Evolutionary conservation across 495 filamentous ascomycete species (phyloP).

Genomic region (Terfezia boudieri): DNA sequence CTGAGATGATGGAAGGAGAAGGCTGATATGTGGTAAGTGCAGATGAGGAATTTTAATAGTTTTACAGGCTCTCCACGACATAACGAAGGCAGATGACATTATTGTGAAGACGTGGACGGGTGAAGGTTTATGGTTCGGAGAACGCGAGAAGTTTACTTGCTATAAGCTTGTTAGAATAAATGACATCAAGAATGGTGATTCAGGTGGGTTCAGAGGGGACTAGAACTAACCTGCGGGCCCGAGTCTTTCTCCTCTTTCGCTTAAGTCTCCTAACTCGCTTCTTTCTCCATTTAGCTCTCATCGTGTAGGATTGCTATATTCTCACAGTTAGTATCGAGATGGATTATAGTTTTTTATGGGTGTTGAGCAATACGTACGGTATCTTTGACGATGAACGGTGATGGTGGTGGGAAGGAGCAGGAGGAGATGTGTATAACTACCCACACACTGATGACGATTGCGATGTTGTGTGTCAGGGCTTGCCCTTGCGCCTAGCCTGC

Average conservation of each 20-base stretch:
- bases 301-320: constrained; percentile 13
- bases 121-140: too few relatives aligned
- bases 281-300: constrained; percentile 33
- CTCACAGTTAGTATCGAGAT: neutral
- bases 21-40: too few relatives aligned
- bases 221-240: constrained; percentile 23
- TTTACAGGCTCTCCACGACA: too few relatives aligned
- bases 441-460: neutral
- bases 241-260: constrained; percentile 32
- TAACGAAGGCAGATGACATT: too few relatives aligned
- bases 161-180: neutral
- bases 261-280: constrained; percentile 30
- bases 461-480: neutral
- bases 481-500: too few relatives aligned
- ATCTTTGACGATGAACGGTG: neutral
- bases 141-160: neutral
- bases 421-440: neutral
- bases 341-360: neutral
- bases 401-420: neutral
- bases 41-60: too few relatives aligned
- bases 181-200: neutral
- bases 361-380: neutral
- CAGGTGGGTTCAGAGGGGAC: neutral
- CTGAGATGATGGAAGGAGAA: too few relatives aligned
- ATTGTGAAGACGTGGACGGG: too few relatives aligned